A percentile compares a stretch with the other conserved stretches of the same genome.
Conservation (phyloP, 257 asterid species). For the Solanum etuberosum region DNA sequence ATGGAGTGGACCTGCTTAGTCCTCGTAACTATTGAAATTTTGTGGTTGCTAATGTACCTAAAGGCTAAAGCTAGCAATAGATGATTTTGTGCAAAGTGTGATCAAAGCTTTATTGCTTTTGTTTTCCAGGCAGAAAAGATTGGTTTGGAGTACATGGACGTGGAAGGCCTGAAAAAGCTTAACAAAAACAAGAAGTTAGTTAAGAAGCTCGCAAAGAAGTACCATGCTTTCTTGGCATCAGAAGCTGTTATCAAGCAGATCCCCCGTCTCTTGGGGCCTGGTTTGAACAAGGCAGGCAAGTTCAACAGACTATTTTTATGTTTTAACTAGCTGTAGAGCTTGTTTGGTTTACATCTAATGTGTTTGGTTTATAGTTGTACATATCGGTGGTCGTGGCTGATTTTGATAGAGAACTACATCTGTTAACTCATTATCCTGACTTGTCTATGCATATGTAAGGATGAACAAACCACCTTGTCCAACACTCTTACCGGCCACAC, state of each 20-base stretch:
- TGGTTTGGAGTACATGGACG: background rate
- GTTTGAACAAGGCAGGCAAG: constrained; percentile 1
- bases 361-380: background rate
- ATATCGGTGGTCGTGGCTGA: background rate
- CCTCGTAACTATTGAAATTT: background rate
- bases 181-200: constrained; percentile 1
- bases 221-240: background rate
- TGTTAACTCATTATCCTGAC: background rate
- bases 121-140: background rate
- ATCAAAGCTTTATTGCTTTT: background rate
- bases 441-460: background rate
- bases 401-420: background rate
- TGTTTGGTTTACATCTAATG: background rate
- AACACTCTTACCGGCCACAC: background rate
- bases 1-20: background rate
- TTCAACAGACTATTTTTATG: background rate
- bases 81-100: background rate
- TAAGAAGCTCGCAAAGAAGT: background rate
- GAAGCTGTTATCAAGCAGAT: constrained; percentile 3
- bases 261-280: constrained; percentile 1
- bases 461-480: background rate
- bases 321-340: background rate
- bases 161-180: background rate
- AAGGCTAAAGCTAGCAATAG: background rate
- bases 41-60: background rate